Evolutionary conservation across 2,329 filamentous ascomycete genomes (phyloP), one percentile per base, ranked within the genome.

Genomic region (Aspergillus tubingensis): DNA sequence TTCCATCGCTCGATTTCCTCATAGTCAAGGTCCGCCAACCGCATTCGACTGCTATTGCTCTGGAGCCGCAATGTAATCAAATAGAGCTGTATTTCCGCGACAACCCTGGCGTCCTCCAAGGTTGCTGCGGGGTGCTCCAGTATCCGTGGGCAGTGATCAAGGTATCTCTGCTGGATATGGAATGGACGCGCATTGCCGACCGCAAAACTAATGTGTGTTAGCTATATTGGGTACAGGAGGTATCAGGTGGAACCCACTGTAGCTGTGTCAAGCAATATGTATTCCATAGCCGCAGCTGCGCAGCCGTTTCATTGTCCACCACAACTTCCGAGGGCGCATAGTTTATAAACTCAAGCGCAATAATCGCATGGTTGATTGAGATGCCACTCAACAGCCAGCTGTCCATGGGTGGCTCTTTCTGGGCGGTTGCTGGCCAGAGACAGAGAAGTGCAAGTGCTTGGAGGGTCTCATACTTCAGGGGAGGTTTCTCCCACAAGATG

Each of bases 351-450:
- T 67, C 67, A 62, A 68, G 67, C 11, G 65, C 61, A 15, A 67
- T 59, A 8, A 67, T 62, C 4, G 72, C 72, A 65, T 75, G 73
- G 53, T 75, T 73, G 54, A 75, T 72, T 32, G 72, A 72, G 62
- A 73, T 72, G 59, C 72, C 72, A 66, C 73, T 75, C 63, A 75
- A 58, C 49, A 75, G 65, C 73, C 73, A 75, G 65, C 71, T 71
- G 49, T 75, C 73, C 65, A 75, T 72, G 17, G 69, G 69, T 7
- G 69, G 64, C 56, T 73, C 72, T 56, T 73, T 74, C 41, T 74
- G 71, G 6, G 72, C 67, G 3, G 70, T 68, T 38, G 70, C 67
- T 23, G 72, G 69, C 62, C 72, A 75, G 48, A 75, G 61, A 51
- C 71, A 72, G 25, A 75, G 69, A 13, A 75, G 64, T 25, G 68